Evolutionary conservation across 2,329 filamentous ascomycete species (phyloP), one percentile per base, ranked within the genome.

Genomic region (Exophiala viscosa): DNA sequence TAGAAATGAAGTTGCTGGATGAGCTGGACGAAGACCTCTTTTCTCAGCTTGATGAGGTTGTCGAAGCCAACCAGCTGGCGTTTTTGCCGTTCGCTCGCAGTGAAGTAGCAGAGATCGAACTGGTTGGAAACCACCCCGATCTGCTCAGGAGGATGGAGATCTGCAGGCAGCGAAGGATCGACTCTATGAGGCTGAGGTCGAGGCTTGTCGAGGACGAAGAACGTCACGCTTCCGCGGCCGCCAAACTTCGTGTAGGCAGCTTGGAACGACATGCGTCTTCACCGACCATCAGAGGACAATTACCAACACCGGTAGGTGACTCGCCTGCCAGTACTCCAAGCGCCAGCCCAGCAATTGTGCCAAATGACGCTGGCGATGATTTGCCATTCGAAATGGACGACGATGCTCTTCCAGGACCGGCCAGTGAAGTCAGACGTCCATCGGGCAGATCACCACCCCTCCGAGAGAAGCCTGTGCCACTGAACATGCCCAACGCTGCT

Each of bases 351-450:
- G 76, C 54, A 32, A 59, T 63, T n/a, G 33, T 48, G 73, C 14
- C 74, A 93, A 40, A 84, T 82, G 1, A 90, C 83, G 63, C 78
- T 78, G 15, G 79, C 1, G 78, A 78, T 34, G 91, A 96, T 61
- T 77, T 96, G 49, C 95, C 96, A 69, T 96, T 96, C 65, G 84
- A 89, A 60, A 96, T 96, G 90, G 92, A 96, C 53, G 90, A 95
- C 34, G 89, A 90, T 14, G 14, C 48, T 11, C 38, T 54, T 13
- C 53, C 56, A 14, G 55, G 23, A 20, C 11, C 45, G 18, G 46
- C 46, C 2, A 34, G 31, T 3, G 45, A 38, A 28, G 23, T 11
- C 10, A 10, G 15, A 31, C 33, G n/a, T 8, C 28, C 47, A 35
- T 23, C 34, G 18, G 28, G 28, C 2, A 43, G 32, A 28, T 14